Evolutionary conservation across 306 rosid genomes (phyloP).

Genomic region (Prunus mongolica): DNA sequence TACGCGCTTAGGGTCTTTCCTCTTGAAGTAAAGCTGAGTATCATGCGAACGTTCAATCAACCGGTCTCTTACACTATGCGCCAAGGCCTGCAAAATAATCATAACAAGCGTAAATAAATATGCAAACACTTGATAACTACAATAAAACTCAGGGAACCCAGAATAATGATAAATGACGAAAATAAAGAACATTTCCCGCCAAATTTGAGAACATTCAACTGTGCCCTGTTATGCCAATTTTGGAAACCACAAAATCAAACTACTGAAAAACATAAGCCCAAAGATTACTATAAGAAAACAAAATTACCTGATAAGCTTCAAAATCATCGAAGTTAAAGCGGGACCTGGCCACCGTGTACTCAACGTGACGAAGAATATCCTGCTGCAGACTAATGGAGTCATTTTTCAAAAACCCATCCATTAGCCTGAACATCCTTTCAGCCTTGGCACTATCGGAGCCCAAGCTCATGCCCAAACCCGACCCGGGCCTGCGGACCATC

Average conservation of each 20-base stretch:
- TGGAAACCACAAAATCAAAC: neutral
- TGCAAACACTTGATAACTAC: constrained; percentile 11
- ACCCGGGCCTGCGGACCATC: constrained; percentile 54
- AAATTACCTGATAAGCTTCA: constrained; percentile 66
- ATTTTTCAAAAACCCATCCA: constrained; percentile 66
- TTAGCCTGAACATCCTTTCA: constrained; percentile 61
- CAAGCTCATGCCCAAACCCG: constrained; percentile 29
- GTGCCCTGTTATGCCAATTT: neutral
- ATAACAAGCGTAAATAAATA: constrained; percentile 16
- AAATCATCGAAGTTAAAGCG: constrained; percentile 70
- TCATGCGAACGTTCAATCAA: constrained; percentile 73
- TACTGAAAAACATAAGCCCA: neutral
- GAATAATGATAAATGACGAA: neutral
- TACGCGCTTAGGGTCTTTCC: constrained; percentile 68
- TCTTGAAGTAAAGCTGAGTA: constrained; percentile 56
- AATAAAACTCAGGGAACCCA: neutral
- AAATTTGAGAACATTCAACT: neutral
- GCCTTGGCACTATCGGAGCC: constrained; percentile 36
- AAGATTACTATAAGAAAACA: neutral
- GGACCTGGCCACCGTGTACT: constrained; percentile 71
- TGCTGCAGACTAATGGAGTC: constrained; percentile 69
- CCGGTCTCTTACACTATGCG: constrained; percentile 67
- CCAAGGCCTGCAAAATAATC: constrained; percentile 48
- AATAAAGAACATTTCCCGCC: constrained; percentile 13
- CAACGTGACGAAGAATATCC: constrained; percentile 69